These are phyloP conservation scores for Neophaeococcomyces mojaviensis DNA, from an alignment of 2,329 filamentous ascomycete genomes.

Conservation along the genomic window DNA sequence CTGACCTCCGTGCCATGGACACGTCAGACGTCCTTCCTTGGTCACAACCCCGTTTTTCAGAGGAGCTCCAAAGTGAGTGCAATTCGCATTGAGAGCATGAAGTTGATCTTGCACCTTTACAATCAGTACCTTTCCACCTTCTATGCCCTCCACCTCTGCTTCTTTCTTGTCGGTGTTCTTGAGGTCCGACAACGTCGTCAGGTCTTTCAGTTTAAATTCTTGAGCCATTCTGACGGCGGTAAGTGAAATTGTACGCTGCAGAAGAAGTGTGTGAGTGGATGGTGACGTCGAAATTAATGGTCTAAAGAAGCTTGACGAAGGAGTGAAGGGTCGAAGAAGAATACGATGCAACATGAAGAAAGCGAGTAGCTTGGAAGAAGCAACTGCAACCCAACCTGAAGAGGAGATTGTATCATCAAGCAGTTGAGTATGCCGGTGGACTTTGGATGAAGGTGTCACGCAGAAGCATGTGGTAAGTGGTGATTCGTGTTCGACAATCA, in stretches of 20 bases:
- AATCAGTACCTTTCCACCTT: conserved; percentile 77
- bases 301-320: conserved; percentile 1
- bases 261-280: not conserved
- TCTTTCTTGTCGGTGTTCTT: conserved; percentile 78
- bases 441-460: conserved; percentile 3
- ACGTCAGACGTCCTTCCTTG: conserved; percentile 74
- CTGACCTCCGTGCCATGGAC: conserved; percentile 91
- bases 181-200: conserved; percentile 55
- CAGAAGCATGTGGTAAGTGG: not conserved
- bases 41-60: conserved; percentile 79
- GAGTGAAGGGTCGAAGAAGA: conserved; percentile 9
- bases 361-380: not conserved
- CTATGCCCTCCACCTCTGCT: conserved; percentile 81
- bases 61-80: conserved; percentile 87
- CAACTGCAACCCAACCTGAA: not conserved
- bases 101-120: conserved; percentile 69
- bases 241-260: conserved; percentile 4
- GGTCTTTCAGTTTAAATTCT: conserved; percentile 22
- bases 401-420: not conserved
- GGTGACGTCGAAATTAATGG: not conserved
- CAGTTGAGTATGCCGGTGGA: not conserved
- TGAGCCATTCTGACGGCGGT: conserved; percentile 18
- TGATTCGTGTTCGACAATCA: conserved; percentile 1
- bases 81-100: conserved; percentile 74
- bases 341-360: conserved; percentile 2